Evolutionary conservation across 441 rosid genomes (phyloP).

Genomic region (Pelargonium myrrhifolium): DNA sequence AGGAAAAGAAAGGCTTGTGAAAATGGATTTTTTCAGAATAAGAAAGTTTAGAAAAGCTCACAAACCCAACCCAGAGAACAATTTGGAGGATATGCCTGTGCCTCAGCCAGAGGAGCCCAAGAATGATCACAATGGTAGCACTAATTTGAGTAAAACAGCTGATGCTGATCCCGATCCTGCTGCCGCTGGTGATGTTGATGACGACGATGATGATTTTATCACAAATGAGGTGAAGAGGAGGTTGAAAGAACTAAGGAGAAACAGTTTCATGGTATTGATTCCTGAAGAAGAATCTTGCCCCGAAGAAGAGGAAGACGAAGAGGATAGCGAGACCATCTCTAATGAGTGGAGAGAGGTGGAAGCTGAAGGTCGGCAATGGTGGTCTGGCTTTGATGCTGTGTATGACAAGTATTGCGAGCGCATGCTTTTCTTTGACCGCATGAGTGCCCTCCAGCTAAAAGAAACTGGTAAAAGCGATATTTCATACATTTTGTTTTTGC

Average conservation of each 20-base stretch:
- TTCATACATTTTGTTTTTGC: constrained; percentile 7
- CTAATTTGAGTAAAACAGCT: constrained; percentile 31
- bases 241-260: constrained; percentile 76
- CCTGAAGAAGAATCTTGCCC: constrained; percentile 75
- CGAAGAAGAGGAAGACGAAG: constrained; percentile 52
- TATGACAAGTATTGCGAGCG: constrained; percentile 80
- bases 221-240: constrained; percentile 87
- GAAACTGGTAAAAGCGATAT: constrained; percentile 44
- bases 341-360: constrained; percentile 86
- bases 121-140: constrained; percentile 29
- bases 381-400: constrained; percentile 91
- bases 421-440: constrained; percentile 78
- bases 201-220: constrained; percentile 79
- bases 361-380: constrained; percentile 85
- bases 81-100: constrained; percentile 40
- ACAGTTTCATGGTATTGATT: constrained; percentile 86
- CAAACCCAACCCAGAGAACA: constrained; percentile 40
- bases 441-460: constrained; percentile 57
- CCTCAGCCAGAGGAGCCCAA: constrained; percentile 39
- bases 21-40: constrained; percentile 74
- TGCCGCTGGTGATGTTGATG: constrained; percentile 56
- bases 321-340: constrained; percentile 48
- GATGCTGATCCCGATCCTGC: constrained; percentile 21
- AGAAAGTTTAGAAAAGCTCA: constrained; percentile 54
- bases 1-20: constrained; percentile 8